These are phyloP conservation scores for Amanita rimosa DNA, from an alignment of 768 basidiomycete species.

Conservation along the genomic window DNA sequence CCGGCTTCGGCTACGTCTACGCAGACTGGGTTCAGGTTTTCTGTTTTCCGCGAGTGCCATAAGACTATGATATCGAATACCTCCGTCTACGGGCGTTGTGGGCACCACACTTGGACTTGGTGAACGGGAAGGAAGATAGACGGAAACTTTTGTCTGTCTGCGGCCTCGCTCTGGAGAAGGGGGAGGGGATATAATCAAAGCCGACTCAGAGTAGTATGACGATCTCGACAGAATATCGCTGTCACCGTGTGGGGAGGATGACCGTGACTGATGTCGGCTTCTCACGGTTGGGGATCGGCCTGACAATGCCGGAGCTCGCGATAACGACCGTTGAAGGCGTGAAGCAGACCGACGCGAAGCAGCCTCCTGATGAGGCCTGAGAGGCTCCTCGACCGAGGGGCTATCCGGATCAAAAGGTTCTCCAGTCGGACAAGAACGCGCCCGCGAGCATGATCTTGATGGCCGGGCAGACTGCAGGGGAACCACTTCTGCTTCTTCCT, in stretches of 20 bases:
- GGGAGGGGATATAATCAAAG: slow-evolving; percentile 14
- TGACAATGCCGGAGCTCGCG: slow-evolving; percentile 32
- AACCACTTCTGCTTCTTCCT: slow-evolving; percentile 14
- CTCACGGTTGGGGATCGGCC: slow-evolving; percentile 28
- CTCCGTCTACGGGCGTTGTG: slow-evolving; percentile 29
- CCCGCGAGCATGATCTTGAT: slow-evolving; percentile 17
- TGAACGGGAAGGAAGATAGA: slow-evolving; percentile 26
- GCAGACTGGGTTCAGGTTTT: slow-evolving; percentile 3
- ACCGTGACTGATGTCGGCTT: slow-evolving; percentile 26
- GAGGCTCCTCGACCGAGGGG: slow-evolving; percentile 5
- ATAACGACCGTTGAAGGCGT: slow-evolving; percentile 34
- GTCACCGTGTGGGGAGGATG: slow-evolving; percentile 15
- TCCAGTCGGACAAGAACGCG: slow-evolving; percentile 15
- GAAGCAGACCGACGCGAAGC: slow-evolving; percentile 29
- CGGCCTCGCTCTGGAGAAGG: slow-evolving; percentile 25
- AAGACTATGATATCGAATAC: slow-evolving; percentile 9
- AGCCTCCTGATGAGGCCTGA: slow-evolving; percentile 14
- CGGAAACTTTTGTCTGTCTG: slow-evolving; percentile 13
- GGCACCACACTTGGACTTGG: slow-evolving; percentile 37
- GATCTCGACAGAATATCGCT: slow-evolving; percentile 15
- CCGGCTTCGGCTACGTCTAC: background rate
- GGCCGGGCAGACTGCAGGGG: slow-evolving; percentile 5
- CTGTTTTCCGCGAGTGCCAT: slow-evolving; percentile 11
- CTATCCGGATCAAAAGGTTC: slow-evolving; percentile 5
- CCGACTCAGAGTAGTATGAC: slow-evolving; percentile 18